Conservation (phyloP, 148 eudicot species). For the Rhododendron mucronatum region DNA sequence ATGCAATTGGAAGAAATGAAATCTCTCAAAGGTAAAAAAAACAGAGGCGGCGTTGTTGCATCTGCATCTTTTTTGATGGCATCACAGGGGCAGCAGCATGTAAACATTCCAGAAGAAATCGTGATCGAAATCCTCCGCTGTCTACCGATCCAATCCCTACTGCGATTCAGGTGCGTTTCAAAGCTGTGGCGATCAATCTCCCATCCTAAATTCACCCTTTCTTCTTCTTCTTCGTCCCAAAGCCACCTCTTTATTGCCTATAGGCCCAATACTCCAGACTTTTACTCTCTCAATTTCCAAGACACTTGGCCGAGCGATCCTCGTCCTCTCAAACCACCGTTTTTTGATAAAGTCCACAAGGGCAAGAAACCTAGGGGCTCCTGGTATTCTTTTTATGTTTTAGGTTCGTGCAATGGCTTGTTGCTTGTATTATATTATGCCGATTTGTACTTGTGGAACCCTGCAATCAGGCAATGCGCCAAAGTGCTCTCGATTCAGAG, state of each 20-base stretch:
- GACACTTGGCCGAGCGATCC: neutral
- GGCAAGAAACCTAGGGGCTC: neutral
- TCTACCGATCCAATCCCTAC: neutral
- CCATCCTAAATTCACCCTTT: neutral
- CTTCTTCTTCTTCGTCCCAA: neutral
- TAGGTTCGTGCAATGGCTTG: neutral
- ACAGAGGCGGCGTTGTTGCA: neutral
- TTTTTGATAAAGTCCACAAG: no score
- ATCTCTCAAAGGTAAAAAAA: no score
- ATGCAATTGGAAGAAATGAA: neutral
- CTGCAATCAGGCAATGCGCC: neutral
- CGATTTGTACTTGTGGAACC: neutral
- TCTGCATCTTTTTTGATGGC: neutral
- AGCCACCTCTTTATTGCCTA: neutral
- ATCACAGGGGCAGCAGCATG: neutral
- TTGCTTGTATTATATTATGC: neutral
- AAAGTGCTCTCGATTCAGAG: neutral
- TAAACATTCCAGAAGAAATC: neutral
- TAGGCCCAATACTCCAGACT: no score
- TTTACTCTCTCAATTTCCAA: neutral
- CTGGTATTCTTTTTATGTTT: no score
- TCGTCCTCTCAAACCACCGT: neutral
- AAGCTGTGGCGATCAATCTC: neutral
- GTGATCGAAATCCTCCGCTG: neutral
- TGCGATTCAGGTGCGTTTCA: neutral